Base-by-base conservation (phyloP, 441 rosid genomes). In the Gossypium laxum region DNA sequence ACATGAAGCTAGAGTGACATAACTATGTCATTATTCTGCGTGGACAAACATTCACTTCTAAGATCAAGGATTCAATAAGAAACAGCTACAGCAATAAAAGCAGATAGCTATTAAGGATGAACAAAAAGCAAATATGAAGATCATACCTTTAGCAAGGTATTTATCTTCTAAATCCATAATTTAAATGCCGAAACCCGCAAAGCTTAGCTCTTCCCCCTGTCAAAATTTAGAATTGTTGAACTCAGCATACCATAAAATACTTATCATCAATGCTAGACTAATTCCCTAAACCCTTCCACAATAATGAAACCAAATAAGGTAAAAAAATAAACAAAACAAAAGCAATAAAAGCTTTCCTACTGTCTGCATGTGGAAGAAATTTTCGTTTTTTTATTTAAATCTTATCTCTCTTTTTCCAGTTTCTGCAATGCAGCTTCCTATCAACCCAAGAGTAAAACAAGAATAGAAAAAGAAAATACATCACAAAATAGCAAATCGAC, bases 81-180 rank as follows among this genome's bases (percentile, higher is more conserved):
- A 62, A 38, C 28, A 18, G 12, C 10, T 10, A 62, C 15, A 62
- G 15, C 14, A 57, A 65, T 58, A 7, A 65, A 60, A 71, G 60
- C 24, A 72, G 34, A 51, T 55, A 47, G 17, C 1, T 10, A 28
- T 0, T 2, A 48, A 61, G 70, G 30, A 66, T 69, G 21, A 48
- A 52, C 51, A 73, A 24, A 51, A 5, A 45, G 38, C 41, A 60
- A 48, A 71, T 38, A 74, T 28, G 58, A 75, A 77, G 64, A 58
- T 10, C 74, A 63, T 75, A 87, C 89, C 87, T 83, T 77, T 85
- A 38, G 78, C 73, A 6, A 75, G 75, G 67, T 78, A 76, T 74
- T 82, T 84, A 69, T 85, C 88, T 72, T 85, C 88, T 64, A 81
- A 51, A 54, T 87, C 87, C 89, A 85, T 85, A 74, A 11, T 71